Conservation (phyloP, 805 yeast species). For the Torulaspora quercuum region DNA sequence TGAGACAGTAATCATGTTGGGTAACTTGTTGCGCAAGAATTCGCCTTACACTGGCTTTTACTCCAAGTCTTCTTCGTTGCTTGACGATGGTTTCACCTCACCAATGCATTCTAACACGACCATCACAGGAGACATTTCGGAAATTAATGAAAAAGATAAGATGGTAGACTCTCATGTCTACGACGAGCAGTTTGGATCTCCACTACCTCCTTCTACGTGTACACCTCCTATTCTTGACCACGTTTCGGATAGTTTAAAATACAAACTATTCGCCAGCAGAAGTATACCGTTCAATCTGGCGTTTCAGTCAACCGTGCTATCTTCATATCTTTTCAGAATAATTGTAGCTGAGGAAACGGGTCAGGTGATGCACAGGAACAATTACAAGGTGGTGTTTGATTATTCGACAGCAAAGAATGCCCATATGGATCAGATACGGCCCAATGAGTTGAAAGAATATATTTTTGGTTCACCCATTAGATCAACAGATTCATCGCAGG, state of each 20-base stretch:
- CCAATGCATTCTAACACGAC: conserved; percentile 10
- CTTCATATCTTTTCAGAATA: conserved; percentile 31
- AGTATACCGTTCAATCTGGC: conserved; percentile 16
- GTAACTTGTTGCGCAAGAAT: conserved; percentile 13
- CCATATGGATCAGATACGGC: conserved; percentile 29
- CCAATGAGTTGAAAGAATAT: conserved; percentile 37
- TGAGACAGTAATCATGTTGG: no score
- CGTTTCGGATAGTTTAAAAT: conserved; percentile 30
- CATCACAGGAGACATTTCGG: conserved; percentile 5
- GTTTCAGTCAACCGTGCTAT: conserved; percentile 2
- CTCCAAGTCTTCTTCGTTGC: conserved; percentile 1
- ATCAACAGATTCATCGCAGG: conserved; percentile 27
- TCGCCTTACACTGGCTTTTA: conserved; percentile 5
- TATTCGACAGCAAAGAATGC: conserved; percentile 27
- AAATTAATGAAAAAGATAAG: conserved; percentile 2
- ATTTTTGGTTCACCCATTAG: conserved; percentile 42
- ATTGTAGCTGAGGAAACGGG: conserved; percentile 40
- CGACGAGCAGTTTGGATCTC: conserved; percentile 9
- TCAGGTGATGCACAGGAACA: conserved; percentile 36
- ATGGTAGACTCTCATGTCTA: neutral
- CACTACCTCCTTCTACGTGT: conserved; percentile 4
- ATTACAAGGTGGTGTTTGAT: conserved; percentile 37
- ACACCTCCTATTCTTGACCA: conserved; percentile 27
- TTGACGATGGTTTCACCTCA: conserved; percentile 5
- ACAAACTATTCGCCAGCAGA: conserved; percentile 30